A percentile compares a stretch with the other conserved stretches of the same genome.
Evolutionary conservation across 2,329 filamentous ascomycete genomes (phyloP).

Genomic region (Allantophomopsis cytisporea): DNA sequence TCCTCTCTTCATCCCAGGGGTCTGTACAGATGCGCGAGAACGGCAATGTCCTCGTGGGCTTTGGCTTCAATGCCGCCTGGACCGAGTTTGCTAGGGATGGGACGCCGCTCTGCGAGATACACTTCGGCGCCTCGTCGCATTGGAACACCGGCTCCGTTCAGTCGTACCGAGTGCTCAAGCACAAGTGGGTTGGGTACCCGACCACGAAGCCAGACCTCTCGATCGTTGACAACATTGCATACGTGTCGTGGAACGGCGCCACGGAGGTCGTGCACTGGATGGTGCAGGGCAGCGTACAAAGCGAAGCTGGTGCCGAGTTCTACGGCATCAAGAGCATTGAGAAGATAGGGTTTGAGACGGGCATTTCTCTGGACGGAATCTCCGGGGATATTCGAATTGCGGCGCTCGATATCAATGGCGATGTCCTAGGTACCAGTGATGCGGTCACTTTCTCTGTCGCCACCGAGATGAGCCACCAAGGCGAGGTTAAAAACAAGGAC

Average conservation of each 20-base stretch:
- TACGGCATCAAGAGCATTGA: constrained; percentile 21
- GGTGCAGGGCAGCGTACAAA: constrained; percentile 22
- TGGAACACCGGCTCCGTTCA: constrained; percentile 13
- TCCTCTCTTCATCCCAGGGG: constrained; percentile 5
- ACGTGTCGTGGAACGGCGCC: constrained; percentile 36
- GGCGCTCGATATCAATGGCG: no score
- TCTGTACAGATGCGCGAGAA: constrained; percentile 4
- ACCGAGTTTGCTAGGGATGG: constrained; percentile 10
- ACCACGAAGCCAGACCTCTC: constrained; percentile 15
- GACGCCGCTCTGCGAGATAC: constrained; percentile 19
- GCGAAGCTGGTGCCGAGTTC: constrained; percentile 15
- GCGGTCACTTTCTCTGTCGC: no score
- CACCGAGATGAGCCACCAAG: no score
- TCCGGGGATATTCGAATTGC: no score
- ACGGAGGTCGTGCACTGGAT: constrained; percentile 31
- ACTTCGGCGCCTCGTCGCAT: constrained; percentile 17
- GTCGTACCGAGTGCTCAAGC: constrained; percentile 22
- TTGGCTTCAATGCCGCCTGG: constrained; percentile 2
- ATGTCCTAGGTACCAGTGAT: no score
- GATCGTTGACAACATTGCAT: constrained; percentile 10
- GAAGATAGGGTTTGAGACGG: constrained; percentile 28
- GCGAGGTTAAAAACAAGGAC: no score
- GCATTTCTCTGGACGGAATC: background rate
- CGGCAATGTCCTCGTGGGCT: constrained; percentile 5
- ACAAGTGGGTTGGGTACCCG: constrained; percentile 20